A percentile compares a stretch with the other conserved stretches of the same genome.
Evolutionary conservation across 2,329 filamentous ascomycete genomes (phyloP).

Genomic region (Aspergillus transmontanensis): DNA sequence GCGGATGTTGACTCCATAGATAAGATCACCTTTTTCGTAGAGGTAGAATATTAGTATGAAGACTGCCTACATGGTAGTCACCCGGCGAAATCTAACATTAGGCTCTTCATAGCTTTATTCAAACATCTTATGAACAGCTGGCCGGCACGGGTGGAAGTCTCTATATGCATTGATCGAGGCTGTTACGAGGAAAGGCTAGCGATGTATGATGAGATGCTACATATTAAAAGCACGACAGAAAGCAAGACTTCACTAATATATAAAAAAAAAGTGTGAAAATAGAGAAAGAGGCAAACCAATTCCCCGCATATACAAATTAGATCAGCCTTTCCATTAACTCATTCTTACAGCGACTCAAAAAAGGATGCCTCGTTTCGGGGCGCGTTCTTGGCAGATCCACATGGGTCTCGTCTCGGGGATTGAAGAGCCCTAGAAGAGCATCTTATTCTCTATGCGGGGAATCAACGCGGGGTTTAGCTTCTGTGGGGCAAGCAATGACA

Average conservation of each 20-base stretch:
- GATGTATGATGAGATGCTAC: no score
- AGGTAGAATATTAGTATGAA: conserved; percentile 75
- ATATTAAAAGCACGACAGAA: no score
- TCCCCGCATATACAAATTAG: no score
- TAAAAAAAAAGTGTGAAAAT: no score
- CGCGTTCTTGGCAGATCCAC: background rate
- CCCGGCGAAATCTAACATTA: conserved; percentile 37
- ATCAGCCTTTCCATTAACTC: conserved; percentile 8
- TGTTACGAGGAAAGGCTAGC: no score
- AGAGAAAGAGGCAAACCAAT: no score
- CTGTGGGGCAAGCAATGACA: background rate
- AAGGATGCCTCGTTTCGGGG: background rate
- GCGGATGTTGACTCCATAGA: conserved; percentile 76
- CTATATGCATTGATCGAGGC: conserved; percentile 10
- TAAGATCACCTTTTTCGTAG: conserved; percentile 72
- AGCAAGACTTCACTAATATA: no score
- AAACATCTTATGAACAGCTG: conserved; percentile 32
- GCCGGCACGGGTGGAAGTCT: conserved; percentile 31
- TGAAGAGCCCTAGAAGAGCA: background rate
- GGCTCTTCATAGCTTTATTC: conserved; percentile 28
- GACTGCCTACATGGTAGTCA: conserved; percentile 54
- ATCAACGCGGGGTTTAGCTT: background rate
- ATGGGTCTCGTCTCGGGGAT: background rate
- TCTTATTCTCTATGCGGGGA: background rate
- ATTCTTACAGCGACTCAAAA: background rate